A percentile compares a stretch with the other conserved stretches of the same genome.
Conservation (phyloP, 345 rosid species). For the Eucalyptus fibrosa region DNA sequence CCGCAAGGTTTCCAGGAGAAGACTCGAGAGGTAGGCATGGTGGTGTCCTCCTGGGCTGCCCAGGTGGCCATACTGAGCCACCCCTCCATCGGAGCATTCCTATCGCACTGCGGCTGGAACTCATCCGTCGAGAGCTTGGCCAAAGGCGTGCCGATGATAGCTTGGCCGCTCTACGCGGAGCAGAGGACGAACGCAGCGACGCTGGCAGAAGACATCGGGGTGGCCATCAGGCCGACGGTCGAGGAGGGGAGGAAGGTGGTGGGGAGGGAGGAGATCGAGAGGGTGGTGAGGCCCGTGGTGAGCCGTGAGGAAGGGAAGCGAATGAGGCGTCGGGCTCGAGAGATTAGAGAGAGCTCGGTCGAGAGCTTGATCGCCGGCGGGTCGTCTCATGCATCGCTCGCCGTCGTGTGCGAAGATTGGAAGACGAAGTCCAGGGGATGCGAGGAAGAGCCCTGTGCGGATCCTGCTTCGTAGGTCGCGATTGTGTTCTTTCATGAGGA, state of each 20-base stretch:
- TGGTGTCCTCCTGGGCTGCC: constrained; percentile 20
- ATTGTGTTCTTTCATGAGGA: neutral
- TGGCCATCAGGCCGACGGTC: constrained; percentile 8
- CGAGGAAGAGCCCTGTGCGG: neutral
- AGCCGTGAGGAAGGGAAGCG: constrained; percentile 10
- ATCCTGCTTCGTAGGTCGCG: neutral
- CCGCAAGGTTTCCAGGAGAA: constrained; percentile 24
- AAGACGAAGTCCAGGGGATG: neutral
- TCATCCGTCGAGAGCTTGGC: constrained; percentile 23
- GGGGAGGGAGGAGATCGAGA: constrained; percentile 15
- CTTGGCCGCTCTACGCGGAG: constrained; percentile 43
- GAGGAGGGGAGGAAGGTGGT: neutral
- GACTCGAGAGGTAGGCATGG: constrained; percentile 9
- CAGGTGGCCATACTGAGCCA: constrained; percentile 24
- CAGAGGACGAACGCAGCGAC: constrained; percentile 26
- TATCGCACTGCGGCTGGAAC: constrained; percentile 51
- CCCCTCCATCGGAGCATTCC: constrained; percentile 20
- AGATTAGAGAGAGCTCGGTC: constrained; percentile 10
- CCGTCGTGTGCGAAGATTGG: neutral
- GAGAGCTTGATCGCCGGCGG: constrained; percentile 15
- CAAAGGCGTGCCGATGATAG: constrained; percentile 29
- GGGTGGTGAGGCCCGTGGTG: constrained; percentile 15
- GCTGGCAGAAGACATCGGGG: constrained; percentile 18
- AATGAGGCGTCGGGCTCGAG: constrained; percentile 2
- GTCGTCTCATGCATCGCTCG: constrained; percentile 4